Conservation (phyloP, 306 rosid species). For the Betula pendula region DNA sequence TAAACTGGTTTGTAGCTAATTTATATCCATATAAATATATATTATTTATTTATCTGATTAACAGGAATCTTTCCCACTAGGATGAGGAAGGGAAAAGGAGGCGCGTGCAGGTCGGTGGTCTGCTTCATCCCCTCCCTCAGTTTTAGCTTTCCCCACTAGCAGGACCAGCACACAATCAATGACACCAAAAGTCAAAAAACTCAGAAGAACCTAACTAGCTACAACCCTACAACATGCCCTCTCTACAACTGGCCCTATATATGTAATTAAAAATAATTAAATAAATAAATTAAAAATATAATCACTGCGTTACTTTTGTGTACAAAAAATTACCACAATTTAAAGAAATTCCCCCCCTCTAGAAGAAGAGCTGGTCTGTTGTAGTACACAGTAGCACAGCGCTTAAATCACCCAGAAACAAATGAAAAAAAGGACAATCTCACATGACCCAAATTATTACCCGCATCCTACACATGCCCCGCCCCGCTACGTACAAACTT, state of each 20-base stretch:
- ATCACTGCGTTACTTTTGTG: not conserved
- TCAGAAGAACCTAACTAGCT: constrained; percentile 56
- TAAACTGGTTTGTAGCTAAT: no score
- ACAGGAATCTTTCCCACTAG: not conserved
- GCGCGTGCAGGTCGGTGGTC: constrained; percentile 27
- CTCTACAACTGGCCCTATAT: constrained; percentile 24
- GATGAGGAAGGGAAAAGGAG: constrained; percentile 14
- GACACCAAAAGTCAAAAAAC: constrained; percentile 56
- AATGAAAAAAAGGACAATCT: constrained; percentile 65
- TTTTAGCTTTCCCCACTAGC: constrained; percentile 27
- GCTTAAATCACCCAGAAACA: constrained; percentile 30
- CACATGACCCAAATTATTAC: constrained; percentile 56
- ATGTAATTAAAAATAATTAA: not conserved
- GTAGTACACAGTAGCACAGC: constrained; percentile 13
- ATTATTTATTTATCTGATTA: no score
- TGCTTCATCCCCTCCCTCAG: constrained; percentile 33
- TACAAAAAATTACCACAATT: not conserved
- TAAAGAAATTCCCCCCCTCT: not conserved
- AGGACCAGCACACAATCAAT: constrained; percentile 60
- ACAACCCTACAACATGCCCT: constrained; percentile 24
- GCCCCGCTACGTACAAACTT: constrained; percentile 61
- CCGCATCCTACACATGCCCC: constrained; percentile 58
- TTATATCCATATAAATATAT: no score
- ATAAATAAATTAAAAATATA: not conserved
- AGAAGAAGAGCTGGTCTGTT: not conserved